Evolutionary conservation across 192 early-diverging fungal genomes (phyloP).

Genomic region (Backusella morwellensis): DNA sequence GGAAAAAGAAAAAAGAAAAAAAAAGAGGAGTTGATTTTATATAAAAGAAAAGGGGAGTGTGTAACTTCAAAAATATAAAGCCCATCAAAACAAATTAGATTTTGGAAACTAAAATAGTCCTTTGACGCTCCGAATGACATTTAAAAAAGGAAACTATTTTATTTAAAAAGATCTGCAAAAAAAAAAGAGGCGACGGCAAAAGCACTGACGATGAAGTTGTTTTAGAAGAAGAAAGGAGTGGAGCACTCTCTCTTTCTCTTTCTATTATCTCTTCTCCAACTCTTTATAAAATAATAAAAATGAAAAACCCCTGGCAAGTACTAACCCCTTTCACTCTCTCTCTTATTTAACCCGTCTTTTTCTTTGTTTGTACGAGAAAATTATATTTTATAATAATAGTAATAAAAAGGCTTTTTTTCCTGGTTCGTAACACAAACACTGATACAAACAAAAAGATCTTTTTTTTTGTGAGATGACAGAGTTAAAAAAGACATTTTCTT

Average conservation of each 20-base stretch:
- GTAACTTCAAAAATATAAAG: background rate
- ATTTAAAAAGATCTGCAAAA: background rate
- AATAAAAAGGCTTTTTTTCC: background rate
- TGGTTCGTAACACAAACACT: background rate
- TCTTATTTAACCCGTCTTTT: background rate
- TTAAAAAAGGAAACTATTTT: background rate
- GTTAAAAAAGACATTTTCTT: background rate
- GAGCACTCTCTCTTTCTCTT: background rate
- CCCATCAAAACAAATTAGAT: background rate
- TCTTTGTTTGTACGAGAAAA: background rate
- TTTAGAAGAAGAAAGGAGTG: background rate
- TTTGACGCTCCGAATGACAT: background rate
- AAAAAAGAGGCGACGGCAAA: background rate
- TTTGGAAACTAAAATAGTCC: background rate
- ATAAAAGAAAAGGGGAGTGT: constrained; percentile 8
- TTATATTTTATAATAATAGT: background rate
- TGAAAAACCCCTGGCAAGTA: background rate
- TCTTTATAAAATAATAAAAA: background rate
- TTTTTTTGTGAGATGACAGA: background rate
- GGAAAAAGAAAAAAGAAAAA: background rate
- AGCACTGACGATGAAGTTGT: background rate
- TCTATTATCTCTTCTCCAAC: background rate
- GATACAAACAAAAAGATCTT: background rate
- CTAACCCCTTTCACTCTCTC: background rate
- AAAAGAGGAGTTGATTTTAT: constrained; percentile 8